These are phyloP conservation scores for Arabidopsis suecica DNA, from an alignment of 345 rosid genomes.

Conservation along the genomic window DNA sequence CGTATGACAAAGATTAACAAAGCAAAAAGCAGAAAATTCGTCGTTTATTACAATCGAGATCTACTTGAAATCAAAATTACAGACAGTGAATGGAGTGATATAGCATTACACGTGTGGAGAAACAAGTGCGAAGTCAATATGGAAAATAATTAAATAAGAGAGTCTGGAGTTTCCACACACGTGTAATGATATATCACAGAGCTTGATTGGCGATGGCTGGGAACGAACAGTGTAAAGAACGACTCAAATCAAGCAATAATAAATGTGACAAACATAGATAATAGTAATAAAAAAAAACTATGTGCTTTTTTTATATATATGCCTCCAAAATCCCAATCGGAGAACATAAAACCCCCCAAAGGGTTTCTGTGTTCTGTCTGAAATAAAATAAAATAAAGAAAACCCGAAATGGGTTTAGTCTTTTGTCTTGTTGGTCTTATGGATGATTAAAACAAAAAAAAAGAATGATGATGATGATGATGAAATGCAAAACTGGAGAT, in stretches of 20 bases:
- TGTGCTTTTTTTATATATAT: constrained; percentile 29
- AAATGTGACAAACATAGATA: neutral
- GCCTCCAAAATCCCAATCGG: constrained; percentile 36
- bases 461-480: neutral
- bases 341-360: constrained; percentile 15
- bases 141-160: too few species aligned
- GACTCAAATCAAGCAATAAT: neutral
- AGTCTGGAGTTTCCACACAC: too few species aligned
- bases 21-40: neutral
- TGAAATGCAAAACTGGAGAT: constrained; percentile 46
- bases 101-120: too few species aligned
- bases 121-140: too few species aligned
- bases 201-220: neutral
- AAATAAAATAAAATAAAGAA: neutral
- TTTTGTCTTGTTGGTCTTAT: constrained; percentile 18
- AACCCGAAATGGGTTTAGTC: constrained; percentile 24
- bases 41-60: constrained; percentile 11
- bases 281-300: constrained; percentile 6
- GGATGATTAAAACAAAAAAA: constrained; percentile 9
- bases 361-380: constrained; percentile 29
- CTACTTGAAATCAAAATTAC: neutral
- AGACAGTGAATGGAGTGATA: neutral
- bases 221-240: neutral
- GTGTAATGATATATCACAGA: neutral
- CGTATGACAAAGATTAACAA: neutral